Evolutionary conservation across 441 rosid species (phyloP), one percentile per base, ranked within the genome.

Genomic region (Gossypium gossypioides): DNA sequence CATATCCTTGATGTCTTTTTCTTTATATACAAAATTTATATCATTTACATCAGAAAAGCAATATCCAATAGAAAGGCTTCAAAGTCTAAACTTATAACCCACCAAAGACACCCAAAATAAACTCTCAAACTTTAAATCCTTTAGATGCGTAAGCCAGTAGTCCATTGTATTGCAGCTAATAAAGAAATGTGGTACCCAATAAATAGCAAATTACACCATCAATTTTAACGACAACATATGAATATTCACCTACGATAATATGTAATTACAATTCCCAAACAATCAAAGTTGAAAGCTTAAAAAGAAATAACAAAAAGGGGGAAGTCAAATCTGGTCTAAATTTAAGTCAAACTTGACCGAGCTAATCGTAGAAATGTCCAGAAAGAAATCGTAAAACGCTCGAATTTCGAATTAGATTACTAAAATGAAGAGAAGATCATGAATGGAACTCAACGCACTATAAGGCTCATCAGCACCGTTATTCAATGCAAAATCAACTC

Each of bases 381-480:
- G 6, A 66, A 19, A 18, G 57, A 72, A 62, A 55, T 32, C 44
- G 10, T 27, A 65, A 42, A 46, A 65, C 34, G 69, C 24, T 65
- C 19, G 40, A 48, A 25, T 7, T 48, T 67, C 8, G 42, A 24
- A 25, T 50, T 25, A 3, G 50, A 25, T n/a, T 48, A 48, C 58
- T n/a, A 67, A 22, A 67, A 67, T n/a, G 40, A 48, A 25, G 34
- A 12, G 13, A 58, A 19, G 18, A 6, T 8, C 6, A 34, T n/a
- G 10, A 34, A 22, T 3, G 32, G 51, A 75, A 63, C 19, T 46
- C 27, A 16, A 79, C 66, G 19, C 66, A 89, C 87, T 89, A 75
- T 87, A 83, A 77, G 82, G 83, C 72, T 79, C 80, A 12, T 75
- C 74, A 4, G 57, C 75, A 55, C 78, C 77, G 58, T 83, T 80